These are phyloP conservation scores for Epichloe glyceriae DNA, from an alignment of 2,329 filamentous ascomycete species.

Conservation along the genomic window DNA sequence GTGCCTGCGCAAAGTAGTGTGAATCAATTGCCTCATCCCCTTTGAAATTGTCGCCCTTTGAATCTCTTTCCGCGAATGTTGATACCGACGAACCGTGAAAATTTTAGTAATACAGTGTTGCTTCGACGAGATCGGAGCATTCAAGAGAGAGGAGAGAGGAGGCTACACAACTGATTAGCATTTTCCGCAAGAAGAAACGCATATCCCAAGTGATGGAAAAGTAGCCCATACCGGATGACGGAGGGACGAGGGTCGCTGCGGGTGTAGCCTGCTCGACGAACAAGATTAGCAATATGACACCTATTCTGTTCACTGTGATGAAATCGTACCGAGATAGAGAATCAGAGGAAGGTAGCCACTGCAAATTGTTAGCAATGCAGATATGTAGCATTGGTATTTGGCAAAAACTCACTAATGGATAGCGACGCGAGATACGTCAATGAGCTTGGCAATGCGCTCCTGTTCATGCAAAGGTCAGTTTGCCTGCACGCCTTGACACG, in stretches of 20 bases:
- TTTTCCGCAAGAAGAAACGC: not conserved
- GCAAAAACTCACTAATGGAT: conserved; percentile 72
- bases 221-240: conserved; percentile 36
- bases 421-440: conserved; percentile 84
- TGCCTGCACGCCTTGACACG: not conserved
- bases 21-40: not conserved
- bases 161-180: conserved; percentile 27
- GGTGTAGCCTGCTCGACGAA: conserved; percentile 59
- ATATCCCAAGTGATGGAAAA: not conserved
- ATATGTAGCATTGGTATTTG: not conserved
- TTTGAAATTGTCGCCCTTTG: not conserved
- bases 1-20: not conserved
- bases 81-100: not conserved
- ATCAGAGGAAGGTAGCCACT: conserved; percentile 95
- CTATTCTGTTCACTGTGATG: not conserved
- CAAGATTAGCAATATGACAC: conserved; percentile 13
- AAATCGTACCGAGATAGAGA: conserved; percentile 71
- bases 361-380: conserved; percentile 21
- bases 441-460: conserved; percentile 96
- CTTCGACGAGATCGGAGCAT: not conserved
- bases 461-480: conserved; percentile 22
- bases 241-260: conserved; percentile 85
- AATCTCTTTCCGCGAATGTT: not conserved
- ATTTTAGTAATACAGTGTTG: not conserved
- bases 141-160: conserved; percentile 53